These are phyloP conservation scores for Aspergillus melleus DNA, from an alignment of 2,329 filamentous ascomycete species.

Conservation along the genomic window DNA sequence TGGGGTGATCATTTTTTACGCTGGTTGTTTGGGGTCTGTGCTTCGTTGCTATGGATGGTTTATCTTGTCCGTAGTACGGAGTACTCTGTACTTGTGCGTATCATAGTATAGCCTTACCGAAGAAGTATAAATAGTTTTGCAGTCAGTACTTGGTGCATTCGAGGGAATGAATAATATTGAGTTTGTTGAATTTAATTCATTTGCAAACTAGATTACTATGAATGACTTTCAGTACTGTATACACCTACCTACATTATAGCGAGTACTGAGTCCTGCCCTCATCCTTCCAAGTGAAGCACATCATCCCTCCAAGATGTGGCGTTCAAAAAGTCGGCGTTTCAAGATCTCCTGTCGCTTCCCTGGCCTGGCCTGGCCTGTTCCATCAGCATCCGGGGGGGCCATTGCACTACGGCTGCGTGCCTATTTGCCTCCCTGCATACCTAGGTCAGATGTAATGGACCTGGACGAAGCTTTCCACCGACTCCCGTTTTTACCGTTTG, in stretches of 20 bases:
- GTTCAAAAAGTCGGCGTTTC: slow-evolving; percentile 12
- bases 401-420: too few species aligned
- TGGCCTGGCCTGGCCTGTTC: not conserved
- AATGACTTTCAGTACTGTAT: too few species aligned
- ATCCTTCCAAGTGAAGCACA: slow-evolving; percentile 9
- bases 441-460: slow-evolving; percentile 14
- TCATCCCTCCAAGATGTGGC: slow-evolving; percentile 15
- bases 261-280: too few species aligned
- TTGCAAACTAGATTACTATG: too few species aligned
- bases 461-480: slow-evolving; percentile 12
- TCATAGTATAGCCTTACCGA: too few species aligned
- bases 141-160: too few species aligned
- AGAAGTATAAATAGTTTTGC: too few species aligned
- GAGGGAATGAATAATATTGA: too few species aligned
- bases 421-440: not conserved
- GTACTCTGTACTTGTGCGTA: too few species aligned
- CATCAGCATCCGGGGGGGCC: not conserved
- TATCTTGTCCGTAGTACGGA: not conserved
- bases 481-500: slow-evolving; percentile 12
- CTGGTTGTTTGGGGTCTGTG: not conserved
- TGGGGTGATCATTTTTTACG: not conserved
- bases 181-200: too few species aligned
- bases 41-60: not conserved
- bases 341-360: not conserved
- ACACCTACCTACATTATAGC: too few species aligned